Base-by-base conservation (phyloP, 495 filamentous ascomycete species). In the Aspergillus campestris region DNA sequence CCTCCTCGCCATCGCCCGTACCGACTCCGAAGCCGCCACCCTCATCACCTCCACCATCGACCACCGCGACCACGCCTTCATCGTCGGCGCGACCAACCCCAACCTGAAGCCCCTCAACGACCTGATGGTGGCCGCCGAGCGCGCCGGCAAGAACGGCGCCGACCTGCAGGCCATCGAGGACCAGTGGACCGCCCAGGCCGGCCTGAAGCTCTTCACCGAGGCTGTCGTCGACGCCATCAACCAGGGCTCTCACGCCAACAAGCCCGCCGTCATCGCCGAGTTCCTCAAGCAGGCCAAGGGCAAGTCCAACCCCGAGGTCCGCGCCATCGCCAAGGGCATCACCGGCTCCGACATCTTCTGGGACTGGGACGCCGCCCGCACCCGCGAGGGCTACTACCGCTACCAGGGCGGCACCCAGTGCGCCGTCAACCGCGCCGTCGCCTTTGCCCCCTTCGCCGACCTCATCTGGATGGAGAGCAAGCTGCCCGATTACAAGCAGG, bases 391-490 rank as follows among this genome's bases (percentile, higher is more conserved):
- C 11, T 98, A 80, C 75, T 97, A 97, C 70, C 74, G 92, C 35
- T 83, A 95, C 61, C 69, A 85, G 64, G 92, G 94, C 47, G 92
- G 92, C 44, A 94, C 87, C 53, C 82, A 88, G 58, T 95, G 88
- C 59, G 87, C 88, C 28, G 75, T 98, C 55, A 95, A 94, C 73
- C 80, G 92, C 31, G 92, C 88, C 5, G 69, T 94, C 34, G 87
- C 92, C 3, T 98, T 89, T 60, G 94, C 89, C 3, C 94, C 92
- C 7, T 96, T 94, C 69, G 82, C 84, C 38, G 92, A 98, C 58
- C 75, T 94, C 55, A 87, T 98, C 65, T 98, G 92, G 92, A 98
- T 98, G 92, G 92, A 98, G 80, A 87, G 81, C 72, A 95, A 95
- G 68, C 73, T 95, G 44, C 92, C 92, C 36, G 92, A 97, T 63